Base-by-base conservation (phyloP, 2,329 filamentous ascomycete species). In the Fusarium succisae region DNA sequence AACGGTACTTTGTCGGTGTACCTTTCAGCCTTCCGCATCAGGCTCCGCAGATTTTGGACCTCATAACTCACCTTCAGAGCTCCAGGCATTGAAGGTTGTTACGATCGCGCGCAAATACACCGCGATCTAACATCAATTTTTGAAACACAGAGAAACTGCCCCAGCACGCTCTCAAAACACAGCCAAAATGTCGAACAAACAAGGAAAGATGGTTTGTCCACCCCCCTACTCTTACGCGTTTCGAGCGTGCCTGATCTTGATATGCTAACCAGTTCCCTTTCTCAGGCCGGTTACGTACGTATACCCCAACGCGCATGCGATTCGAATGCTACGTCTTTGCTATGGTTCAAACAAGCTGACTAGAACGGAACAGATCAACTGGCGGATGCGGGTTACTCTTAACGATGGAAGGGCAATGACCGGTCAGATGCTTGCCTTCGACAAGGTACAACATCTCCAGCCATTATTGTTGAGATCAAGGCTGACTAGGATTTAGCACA, bases 341-440 rank as follows among this genome's bases (percentile, higher is more conserved):
- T 24, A 44, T 32, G 11, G 24, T 41, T 58, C 38, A 55, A 38
- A 18, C 38, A 47, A 50, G 58, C 77, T 78, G 54, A 78, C 54
- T 38, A 44, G 39, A 30, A 35, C 41, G 18, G 18, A 47, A 43
- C 72, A 98, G 96, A 97, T 99, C 89, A 98, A 99, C 88, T 98
- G 97, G 89, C 94, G 96, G 85, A 98, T 99, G 95, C 93, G 96
- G 82, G 93, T 98, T 75, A 98, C 95, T 64, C 89, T 99, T 83
- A 94, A 94, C 81, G 96, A 99, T 86, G 94, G 94, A 75, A 92
- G 96, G 81, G 94, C 98, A 84, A 97, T 99, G 92, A 95, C 95
- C 45, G 96, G 95, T 72, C 95, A 98, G 84, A 98, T 99, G 94
- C 90, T 99, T 77, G 96, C 96, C 62, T 99, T 98, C 81, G 96